These are phyloP conservation scores for Septoria linicola DNA, from an alignment of 2,329 filamentous ascomycete genomes.

Conservation along the genomic window DNA sequence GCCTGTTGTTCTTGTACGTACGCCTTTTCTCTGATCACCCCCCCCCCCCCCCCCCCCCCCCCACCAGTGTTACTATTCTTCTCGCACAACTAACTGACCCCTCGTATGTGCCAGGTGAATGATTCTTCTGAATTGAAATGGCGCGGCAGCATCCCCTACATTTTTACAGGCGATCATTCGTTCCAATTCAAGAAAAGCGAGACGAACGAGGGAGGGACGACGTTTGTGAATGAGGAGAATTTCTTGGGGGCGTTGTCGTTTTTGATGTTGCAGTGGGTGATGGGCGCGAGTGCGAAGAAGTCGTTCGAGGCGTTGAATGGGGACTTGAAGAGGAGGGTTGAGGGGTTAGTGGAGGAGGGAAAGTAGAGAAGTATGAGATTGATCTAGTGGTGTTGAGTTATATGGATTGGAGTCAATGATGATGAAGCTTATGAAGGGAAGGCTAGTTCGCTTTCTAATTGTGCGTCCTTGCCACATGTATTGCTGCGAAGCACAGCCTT, in stretches of 20 bases:
- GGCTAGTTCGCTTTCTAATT: too few relatives aligned
- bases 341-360: conserved; percentile 5
- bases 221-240: conserved; percentile 24
- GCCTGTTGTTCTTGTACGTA: background rate
- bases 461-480: too few relatives aligned
- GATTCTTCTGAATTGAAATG: conserved; percentile 11
- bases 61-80: too few relatives aligned
- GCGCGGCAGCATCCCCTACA: conserved; percentile 17
- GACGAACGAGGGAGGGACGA: conserved; percentile 18
- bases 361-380: too few relatives aligned
- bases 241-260: conserved; percentile 17
- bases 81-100: too few relatives aligned
- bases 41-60: too few relatives aligned
- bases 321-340: conserved; percentile 24
- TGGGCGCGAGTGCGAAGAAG: conserved; percentile 7
- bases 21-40: too few relatives aligned
- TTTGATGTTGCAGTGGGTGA: conserved; percentile 15
- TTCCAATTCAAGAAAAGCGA: conserved; percentile 22
- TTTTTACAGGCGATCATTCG: conserved; percentile 24
- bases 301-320: conserved; percentile 24
- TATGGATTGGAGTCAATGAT: too few relatives aligned
- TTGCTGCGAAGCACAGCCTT: conserved; percentile 14
- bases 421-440: too few relatives aligned
- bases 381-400: too few relatives aligned
- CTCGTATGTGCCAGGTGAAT: too few relatives aligned